Conservation (phyloP, 1,284 basidiomycete genomes). For the Pisolithus thermaeus region DNA sequence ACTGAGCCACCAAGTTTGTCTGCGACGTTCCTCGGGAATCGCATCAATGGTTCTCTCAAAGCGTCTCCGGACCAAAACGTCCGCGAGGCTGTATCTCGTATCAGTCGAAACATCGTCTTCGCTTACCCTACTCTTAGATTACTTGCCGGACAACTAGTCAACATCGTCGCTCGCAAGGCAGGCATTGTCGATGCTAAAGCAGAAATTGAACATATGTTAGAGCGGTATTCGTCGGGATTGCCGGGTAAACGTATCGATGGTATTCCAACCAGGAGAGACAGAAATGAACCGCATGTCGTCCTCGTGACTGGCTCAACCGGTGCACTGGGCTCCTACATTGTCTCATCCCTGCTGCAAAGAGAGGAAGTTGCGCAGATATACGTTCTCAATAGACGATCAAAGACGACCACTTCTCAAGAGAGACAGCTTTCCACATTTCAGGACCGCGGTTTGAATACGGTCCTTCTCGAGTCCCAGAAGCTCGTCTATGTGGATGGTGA, state of each 20-base stretch:
- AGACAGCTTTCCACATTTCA: conserved; percentile 26
- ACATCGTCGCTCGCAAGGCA: conserved; percentile 6
- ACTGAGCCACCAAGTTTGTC: conserved; percentile 12
- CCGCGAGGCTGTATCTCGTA: conserved; percentile 6
- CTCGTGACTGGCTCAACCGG: conserved; percentile 30
- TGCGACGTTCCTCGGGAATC: conserved; percentile 21
- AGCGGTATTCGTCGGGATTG: conserved; percentile 15
- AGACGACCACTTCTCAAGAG: conserved; percentile 8
- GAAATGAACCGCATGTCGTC: conserved; percentile 9
- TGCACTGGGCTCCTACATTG: conserved; percentile 24
- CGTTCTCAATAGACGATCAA: conserved; percentile 27
- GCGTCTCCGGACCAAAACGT: conserved; percentile 7
- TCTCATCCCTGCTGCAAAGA: conserved; percentile 17
- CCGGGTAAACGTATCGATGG: background rate
- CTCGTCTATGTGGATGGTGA: conserved; percentile 28
- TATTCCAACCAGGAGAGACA: background rate
- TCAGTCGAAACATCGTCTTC: conserved; percentile 26
- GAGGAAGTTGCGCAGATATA: conserved; percentile 22
- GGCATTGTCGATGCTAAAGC: conserved; percentile 1
- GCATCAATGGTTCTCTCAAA: conserved; percentile 15
- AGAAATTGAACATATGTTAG: conserved; percentile 24
- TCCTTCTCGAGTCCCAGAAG: conserved; percentile 24
- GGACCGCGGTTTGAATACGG: conserved; percentile 26
- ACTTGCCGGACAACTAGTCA: conserved; percentile 13
- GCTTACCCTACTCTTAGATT: conserved; percentile 18